Conservation (phyloP, 1,284 basidiomycete species). For the Exsudoporus floridanus region DNA sequence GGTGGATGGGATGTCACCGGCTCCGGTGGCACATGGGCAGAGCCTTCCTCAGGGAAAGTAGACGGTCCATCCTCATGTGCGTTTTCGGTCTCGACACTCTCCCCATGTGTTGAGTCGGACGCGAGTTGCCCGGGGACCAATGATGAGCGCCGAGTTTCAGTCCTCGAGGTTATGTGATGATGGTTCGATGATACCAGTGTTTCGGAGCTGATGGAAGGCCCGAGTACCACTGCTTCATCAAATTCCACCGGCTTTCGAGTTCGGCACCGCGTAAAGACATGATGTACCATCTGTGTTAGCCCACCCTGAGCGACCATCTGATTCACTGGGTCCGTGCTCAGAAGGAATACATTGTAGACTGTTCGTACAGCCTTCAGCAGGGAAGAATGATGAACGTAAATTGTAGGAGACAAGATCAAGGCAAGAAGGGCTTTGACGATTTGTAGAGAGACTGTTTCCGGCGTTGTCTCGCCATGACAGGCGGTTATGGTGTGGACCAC, state of each 20-base stretch:
- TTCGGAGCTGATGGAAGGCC: constrained; percentile 30
- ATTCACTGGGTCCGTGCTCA: constrained; percentile 86
- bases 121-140: background rate
- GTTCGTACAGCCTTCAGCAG: constrained; percentile 93
- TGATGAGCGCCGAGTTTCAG: constrained; percentile 16
- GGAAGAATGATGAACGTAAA: constrained; percentile 90
- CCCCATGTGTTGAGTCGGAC: constrained; percentile 3
- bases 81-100: constrained; percentile 3
- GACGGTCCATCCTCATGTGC: constrained; percentile 1
- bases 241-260: constrained; percentile 36
- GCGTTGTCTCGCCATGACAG: constrained; percentile 84
- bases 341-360: constrained; percentile 94
- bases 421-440: constrained; percentile 93
- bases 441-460: constrained; percentile 88
- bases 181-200: constrained; percentile 12
- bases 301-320: constrained; percentile 97
- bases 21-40: background rate
- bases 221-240: constrained; percentile 21
- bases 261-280: constrained; percentile 83
- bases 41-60: constrained; percentile 1
- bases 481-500: constrained; percentile 93
- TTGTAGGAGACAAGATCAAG: constrained; percentile 81
- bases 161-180: constrained; percentile 4
- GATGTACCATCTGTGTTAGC: constrained; percentile 95
- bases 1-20: constrained; percentile 1